Evolutionary conservation across 2,329 filamentous ascomycete species (phyloP).

Genomic region (Verticillium tricorpus): DNA sequence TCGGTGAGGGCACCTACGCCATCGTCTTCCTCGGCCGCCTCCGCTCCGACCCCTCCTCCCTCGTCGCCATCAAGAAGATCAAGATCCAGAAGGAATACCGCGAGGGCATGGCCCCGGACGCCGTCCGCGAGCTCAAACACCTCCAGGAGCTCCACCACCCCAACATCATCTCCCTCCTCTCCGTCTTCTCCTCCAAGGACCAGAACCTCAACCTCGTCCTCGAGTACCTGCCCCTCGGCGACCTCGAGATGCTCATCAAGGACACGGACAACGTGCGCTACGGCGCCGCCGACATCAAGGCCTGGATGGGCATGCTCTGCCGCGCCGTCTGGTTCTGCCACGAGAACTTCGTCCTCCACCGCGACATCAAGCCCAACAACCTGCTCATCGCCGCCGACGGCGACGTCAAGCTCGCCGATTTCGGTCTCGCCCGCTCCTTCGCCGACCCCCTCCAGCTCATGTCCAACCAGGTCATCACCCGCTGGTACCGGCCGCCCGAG

Average conservation of each 20-base stretch:
- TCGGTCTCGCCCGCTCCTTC: conserved; percentile 86
- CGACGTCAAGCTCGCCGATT: conserved; percentile 94
- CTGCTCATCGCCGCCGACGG: conserved; percentile 89
- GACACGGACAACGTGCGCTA: conserved; percentile 76
- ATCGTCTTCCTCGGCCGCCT: conserved; percentile 89
- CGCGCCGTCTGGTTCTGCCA: conserved; percentile 96
- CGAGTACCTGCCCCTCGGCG: conserved; percentile 88
- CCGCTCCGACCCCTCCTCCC: conserved; percentile 62
- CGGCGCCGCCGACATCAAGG: conserved; percentile 86
- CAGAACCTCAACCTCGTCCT: conserved; percentile 95
- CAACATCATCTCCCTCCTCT: conserved; percentile 89
- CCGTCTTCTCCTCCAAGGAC: conserved; percentile 93
- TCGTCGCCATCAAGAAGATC: conserved; percentile 92
- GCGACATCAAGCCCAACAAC: conserved; percentile 99
- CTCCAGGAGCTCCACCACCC: conserved; percentile 91
- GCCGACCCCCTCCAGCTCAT: conserved; percentile 84
- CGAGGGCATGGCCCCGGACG: conserved; percentile 90
- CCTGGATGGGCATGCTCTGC: conserved; percentile 97
- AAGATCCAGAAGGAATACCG: conserved; percentile 81
- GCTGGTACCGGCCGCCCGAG: conserved; percentile 95
- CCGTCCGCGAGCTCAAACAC: conserved; percentile 92
- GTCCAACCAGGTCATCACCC: conserved; percentile 92
- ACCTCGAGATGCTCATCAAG: conserved; percentile 90
- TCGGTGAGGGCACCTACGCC: conserved; percentile 96
- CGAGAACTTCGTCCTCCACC: conserved; percentile 87